Evolutionary conservation across 345 rosid genomes (phyloP).

Genomic region (Raphanus sativus): DNA sequence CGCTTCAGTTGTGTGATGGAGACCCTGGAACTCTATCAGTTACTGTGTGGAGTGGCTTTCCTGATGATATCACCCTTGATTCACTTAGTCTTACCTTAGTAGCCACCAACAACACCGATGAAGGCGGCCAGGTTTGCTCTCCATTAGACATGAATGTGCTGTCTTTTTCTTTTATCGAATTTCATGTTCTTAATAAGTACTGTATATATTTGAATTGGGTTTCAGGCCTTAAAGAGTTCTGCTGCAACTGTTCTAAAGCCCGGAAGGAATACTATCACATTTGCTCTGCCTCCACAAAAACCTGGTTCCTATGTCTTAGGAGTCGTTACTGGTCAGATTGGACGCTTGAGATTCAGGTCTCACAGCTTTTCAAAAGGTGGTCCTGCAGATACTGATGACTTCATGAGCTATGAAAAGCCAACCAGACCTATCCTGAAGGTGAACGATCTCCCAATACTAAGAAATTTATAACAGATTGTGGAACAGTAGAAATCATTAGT

Average conservation of each 20-base stretch:
- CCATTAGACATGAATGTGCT: slow-evolving; percentile 14
- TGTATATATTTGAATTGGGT: slow-evolving; percentile 31
- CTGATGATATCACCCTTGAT: slow-evolving; percentile 93
- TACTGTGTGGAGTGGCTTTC: slow-evolving; percentile 96
- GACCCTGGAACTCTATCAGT: slow-evolving; percentile 89
- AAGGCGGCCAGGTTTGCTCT: slow-evolving; percentile 74
- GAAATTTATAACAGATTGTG: slow-evolving; percentile 2
- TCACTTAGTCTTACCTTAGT: slow-evolving; percentile 84
- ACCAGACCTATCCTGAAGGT: slow-evolving; percentile 91
- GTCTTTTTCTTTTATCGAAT: slow-evolving; percentile 1
- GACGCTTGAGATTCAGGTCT: slow-evolving; percentile 87
- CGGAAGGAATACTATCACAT: slow-evolving; percentile 67
- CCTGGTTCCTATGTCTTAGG: slow-evolving; percentile 97
- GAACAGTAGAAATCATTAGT: neutral
- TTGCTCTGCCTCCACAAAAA: slow-evolving; percentile 83
- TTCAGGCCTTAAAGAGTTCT: slow-evolving; percentile 80
- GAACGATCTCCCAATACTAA: slow-evolving; percentile 27
- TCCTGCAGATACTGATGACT: slow-evolving; percentile 94
- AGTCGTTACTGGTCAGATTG: slow-evolving; percentile 92
- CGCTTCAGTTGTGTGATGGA: slow-evolving; percentile 87
- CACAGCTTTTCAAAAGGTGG: slow-evolving; percentile 95
- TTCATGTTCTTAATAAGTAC: neutral
- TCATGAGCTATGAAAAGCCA: slow-evolving; percentile 97
- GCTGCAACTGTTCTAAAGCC: slow-evolving; percentile 70
- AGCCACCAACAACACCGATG: slow-evolving; percentile 83